phyloP scores from a whole-genome alignment of 805 yeast species.

The Saccharomycopsis sp. region DNA sequence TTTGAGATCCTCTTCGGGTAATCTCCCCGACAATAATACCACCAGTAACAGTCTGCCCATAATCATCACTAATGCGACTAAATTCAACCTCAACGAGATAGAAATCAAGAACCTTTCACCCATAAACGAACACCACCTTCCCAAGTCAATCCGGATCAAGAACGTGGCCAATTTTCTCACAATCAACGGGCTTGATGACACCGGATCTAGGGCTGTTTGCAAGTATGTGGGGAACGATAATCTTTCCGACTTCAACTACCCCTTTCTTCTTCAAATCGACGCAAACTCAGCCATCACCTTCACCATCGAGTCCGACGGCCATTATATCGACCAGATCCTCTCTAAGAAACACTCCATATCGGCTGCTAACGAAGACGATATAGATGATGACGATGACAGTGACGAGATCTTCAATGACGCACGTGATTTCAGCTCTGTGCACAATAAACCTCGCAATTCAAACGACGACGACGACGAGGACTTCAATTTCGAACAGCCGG shows the following conservation, averaged over 20 bases:
- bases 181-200: neutral
- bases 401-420: constrained; percentile 15
- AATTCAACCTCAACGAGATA: constrained; percentile 7
- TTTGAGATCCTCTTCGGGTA: neutral
- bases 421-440: constrained; percentile 1
- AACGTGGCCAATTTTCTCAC: constrained; percentile 11
- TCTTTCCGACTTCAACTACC: constrained; percentile 11
- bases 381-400: constrained; percentile 2
- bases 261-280: constrained; percentile 12
- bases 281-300: constrained; percentile 5
- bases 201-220: neutral
- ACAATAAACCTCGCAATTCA: neutral
- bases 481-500: constrained; percentile 3
- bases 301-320: constrained; percentile 16
- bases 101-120: neutral
- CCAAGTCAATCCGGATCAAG: constrained; percentile 5
- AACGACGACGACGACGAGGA: neutral
- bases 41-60: neutral
- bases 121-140: neutral
- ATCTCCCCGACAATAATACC: neutral
- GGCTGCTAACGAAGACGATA: neutral
- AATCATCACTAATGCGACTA: constrained; percentile 5
- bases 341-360: neutral
- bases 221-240: constrained; percentile 13
- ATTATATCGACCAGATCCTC: constrained; percentile 14